Base-by-base conservation (phyloP, 2,329 filamentous ascomycete species). In the Periconia macrospinosa region DNA sequence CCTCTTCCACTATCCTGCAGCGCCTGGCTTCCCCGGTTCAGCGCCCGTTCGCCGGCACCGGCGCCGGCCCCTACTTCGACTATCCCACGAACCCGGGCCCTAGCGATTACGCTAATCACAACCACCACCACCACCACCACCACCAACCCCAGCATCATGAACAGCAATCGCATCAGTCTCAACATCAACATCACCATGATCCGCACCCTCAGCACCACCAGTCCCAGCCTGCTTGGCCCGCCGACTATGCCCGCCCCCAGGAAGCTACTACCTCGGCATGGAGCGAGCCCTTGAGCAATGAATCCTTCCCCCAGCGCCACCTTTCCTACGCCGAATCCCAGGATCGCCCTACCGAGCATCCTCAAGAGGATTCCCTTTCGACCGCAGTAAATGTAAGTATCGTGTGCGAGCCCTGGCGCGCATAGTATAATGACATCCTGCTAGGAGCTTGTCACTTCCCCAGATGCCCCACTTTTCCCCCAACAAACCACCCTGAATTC, bases 381-480 rank as follows among this genome's bases (percentile, higher is more conserved):
- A 52, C 41, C 47, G 48, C 52, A 43, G 47, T 50, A 54, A 48
- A 48, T 43, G 18, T 47, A 41, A 53, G 40, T 49, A 33, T 37
- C 11, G 6, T 37, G 33, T 37, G 33, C 33, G 33, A 37, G 33
- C 33, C n/a, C 11, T 37, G 8, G 8, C 33, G 6, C 33, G 15
- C 33, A 37, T 37, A n/a, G 11, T 37, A n/a, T 37, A 37, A 37
- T 70, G 59, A 69, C 43, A 48, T 35, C 47, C 47, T 42, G 47
- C 50, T 30, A 67, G 65, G 60, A 62, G 40, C 56, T 54, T 53
- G 54, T 62, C 56, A 53, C 60, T 42, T 55, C 59, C 47, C 50
- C 60, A 18, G 56, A 43, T 57, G 60, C 65, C 54, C 61, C 66
- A 57, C 59, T 62, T 46, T 67, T 63, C 47, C 47, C 60, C 45